Evolutionary conservation across 805 yeast genomes (phyloP), one percentile per base, ranked within the genome.

Genomic region (Saccharomycopsis olivae): DNA sequence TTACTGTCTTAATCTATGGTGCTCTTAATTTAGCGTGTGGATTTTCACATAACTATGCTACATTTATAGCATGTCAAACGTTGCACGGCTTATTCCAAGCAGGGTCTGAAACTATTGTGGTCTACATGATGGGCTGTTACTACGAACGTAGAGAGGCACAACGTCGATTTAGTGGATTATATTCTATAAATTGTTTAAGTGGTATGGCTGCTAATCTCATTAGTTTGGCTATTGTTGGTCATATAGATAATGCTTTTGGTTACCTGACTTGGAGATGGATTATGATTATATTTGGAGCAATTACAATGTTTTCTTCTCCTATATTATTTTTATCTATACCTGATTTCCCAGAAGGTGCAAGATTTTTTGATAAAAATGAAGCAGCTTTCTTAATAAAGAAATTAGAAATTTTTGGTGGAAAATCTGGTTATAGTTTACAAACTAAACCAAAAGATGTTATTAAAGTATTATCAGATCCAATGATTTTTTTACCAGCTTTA

Each of bases 141-240:
- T 80, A 79, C 45, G 25, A 23, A 10, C 6, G 78, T 38, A 57
- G 58, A 14, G 88, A 80, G 56, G 71, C 84, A 10, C 84, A 78
- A 58, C 69, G 73, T 53, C 60, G 88, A 38, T 78, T 75, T 55
- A 69, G 80, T 24, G 69, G 73, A 40, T 79, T 80, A 58, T 78
- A 39, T 27, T 64, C 79, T 21, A 73, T 79, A 33, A 77, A 86
- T 4, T 71, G 80, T 46, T 64, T 81, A 42, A 83, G 87, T 2
- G 87, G 89, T 54, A 85, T 83, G 19, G 78, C 81, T 49, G 78
- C 80, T 48, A 86, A 87, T 8, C 74, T 70, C 48, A 73, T 72
- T 44, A 69, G 77, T 44, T 57, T 71, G 50, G 73, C 71, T 25
- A 61, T 80, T 50, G 13, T 18, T 18, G 21, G 6, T 5, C 40